Evolutionary conservation across 2,329 filamentous ascomycete genomes (phyloP).

Genomic region (Dothidotthia symphoricarpi): DNA sequence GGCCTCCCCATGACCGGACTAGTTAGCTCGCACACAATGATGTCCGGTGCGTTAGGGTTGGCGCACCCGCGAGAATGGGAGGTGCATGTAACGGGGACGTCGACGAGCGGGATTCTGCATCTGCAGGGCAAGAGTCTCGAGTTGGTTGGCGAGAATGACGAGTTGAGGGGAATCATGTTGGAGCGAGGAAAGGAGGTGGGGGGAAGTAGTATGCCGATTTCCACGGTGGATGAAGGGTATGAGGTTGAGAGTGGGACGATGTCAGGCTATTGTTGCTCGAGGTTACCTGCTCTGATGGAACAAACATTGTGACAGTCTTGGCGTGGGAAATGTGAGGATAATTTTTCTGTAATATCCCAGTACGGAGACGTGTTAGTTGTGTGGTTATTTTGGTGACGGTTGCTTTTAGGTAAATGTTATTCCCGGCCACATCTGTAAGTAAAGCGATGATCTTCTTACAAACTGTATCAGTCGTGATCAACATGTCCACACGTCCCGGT

Average conservation of each 20-base stretch:
- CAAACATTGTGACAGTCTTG: neutral
- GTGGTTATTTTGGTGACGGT: too few relatives aligned
- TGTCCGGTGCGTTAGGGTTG: slow-evolving; percentile 38
- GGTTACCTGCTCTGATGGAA: neutral
- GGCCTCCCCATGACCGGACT: slow-evolving; percentile 28
- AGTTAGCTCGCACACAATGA: slow-evolving; percentile 37
- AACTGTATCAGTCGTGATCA: slow-evolving; percentile 1
- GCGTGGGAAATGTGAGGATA: neutral
- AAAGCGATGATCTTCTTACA: neutral
- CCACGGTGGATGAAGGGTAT: slow-evolving; percentile 33
- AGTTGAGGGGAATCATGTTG: slow-evolving; percentile 34
- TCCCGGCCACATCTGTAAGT: too few relatives aligned
- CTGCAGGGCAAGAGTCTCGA: slow-evolving; percentile 43
- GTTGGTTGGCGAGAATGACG: slow-evolving; percentile 28
- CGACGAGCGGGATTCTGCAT: slow-evolving; percentile 39
- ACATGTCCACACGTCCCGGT: slow-evolving; percentile 11
- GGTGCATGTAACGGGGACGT: slow-evolving; percentile 40
- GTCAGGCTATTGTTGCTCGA: slow-evolving; percentile 8
- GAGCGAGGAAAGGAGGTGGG: slow-evolving; percentile 43
- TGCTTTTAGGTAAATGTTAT: too few relatives aligned
- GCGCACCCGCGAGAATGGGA: slow-evolving; percentile 46
- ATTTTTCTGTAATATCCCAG: too few relatives aligned
- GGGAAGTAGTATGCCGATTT: slow-evolving; percentile 35
- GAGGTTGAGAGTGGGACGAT: slow-evolving; percentile 35
- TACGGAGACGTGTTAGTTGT: too few relatives aligned